A percentile compares a stretch with the other conserved stretches of the same genome.
These are phyloP conservation scores for Cephaloascus fragrans DNA, from an alignment of 805 yeast species.

Conservation along the genomic window DNA sequence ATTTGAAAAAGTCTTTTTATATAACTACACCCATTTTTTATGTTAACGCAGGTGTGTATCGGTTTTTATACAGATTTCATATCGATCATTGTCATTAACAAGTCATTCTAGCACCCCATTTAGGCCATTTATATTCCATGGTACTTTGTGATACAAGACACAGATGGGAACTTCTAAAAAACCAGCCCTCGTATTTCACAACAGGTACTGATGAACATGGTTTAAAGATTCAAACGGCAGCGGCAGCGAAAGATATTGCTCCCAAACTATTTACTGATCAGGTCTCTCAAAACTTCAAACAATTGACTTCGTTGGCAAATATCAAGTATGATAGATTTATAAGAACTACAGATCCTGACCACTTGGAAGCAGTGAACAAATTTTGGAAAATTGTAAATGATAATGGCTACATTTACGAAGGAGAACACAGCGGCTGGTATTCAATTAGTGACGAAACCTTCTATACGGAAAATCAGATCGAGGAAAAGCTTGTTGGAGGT, in stretches of 20 bases:
- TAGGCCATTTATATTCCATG: slow-evolving; percentile 90
- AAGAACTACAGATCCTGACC: slow-evolving; percentile 85
- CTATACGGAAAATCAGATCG: slow-evolving; percentile 74
- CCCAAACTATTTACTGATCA: slow-evolving; percentile 70
- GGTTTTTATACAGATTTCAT: too few relatives aligned
- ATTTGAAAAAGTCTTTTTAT: slow-evolving; percentile 30
- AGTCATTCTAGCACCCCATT: slow-evolving; percentile 67
- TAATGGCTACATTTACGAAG: slow-evolving; percentile 68
- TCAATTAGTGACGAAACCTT: slow-evolving; percentile 91
- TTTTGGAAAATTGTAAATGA: slow-evolving; percentile 60
- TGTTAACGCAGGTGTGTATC: slow-evolving; percentile 63
- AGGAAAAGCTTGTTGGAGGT: slow-evolving; percentile 20
- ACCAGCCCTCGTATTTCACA: slow-evolving; percentile 43
- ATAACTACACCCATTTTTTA: slow-evolving; percentile 92
- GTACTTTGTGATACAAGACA: slow-evolving; percentile 68
- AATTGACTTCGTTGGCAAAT: slow-evolving; percentile 47
- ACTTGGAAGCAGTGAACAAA: slow-evolving; percentile 47
- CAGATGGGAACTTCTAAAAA: slow-evolving; percentile 55
- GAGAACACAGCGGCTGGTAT: slow-evolving; percentile 90
- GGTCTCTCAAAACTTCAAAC: slow-evolving; percentile 53
- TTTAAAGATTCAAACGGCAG: slow-evolving; percentile 83
- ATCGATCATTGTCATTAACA: too few relatives aligned
- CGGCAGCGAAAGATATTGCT: slow-evolving; percentile 34
- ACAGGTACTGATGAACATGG: slow-evolving; percentile 99
- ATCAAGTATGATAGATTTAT: slow-evolving; percentile 69